Evolutionary conservation across 31 red algal genomes (phyloP), one percentile per base, ranked within the genome.

Genomic region (Asparagopsis taxiformis): DNA sequence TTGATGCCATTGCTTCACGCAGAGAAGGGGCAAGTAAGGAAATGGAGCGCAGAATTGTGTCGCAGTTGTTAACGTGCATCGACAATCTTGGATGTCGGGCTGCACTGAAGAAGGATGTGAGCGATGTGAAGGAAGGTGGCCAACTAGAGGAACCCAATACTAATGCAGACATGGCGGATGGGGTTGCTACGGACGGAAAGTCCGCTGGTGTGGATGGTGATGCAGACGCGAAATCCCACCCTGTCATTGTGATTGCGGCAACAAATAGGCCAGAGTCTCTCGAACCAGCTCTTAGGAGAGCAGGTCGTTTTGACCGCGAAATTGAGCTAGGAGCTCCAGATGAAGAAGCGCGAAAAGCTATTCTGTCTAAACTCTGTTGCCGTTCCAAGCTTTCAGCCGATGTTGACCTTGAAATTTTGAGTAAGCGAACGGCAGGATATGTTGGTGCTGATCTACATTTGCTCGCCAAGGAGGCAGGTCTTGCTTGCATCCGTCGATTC

Each of bases 251-350:
- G 1, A 74, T 99, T 71, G 91, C 81, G 25, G 96, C 91, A 1
- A 94, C 91, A 28, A 92, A 89, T 28, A 62, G 96, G 59, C 86
- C 96, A 26, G 96, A 99, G 53, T 75, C 82, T 22, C 35, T 99
- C 19, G 96, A 99, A 21, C 91, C 96, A 2, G 91, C 91, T 1
- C 51, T 99, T 1, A 50, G 91, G 62, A 65, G 96, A 32, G 96
- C 96, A 8, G 96, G 96, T 17, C 59, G 96, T 24, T 94, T 99
- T 81, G 96, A 99, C 52, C 66, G 87, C 1, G 96, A 99, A 59
- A 74, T 99, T 59, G 96, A 99, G 74, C 30, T 94, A 15, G 96
- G 96, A 2, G 96, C 96, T 17, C 96, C 91, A 36, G 92, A 99
- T 75, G 80, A 88, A 57, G 61, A 81, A 26, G 96, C 65, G 30